Evolutionary conservation across 2,329 filamentous ascomycete species (phyloP).

Genomic region (Paecilomyces sp.): DNA sequence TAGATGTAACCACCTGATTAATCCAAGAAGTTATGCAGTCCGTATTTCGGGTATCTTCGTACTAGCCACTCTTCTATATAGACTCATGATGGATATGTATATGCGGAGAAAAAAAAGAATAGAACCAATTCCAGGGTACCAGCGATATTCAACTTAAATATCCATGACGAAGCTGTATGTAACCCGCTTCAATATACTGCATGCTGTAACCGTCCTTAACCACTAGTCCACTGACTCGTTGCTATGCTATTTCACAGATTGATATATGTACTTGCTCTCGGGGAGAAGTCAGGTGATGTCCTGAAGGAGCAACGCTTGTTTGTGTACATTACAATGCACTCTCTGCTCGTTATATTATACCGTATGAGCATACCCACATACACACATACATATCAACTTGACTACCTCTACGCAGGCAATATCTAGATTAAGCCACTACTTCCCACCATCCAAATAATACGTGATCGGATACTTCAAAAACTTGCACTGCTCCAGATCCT

Average conservation of each 20-base stretch:
- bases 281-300: too few species aligned
- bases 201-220: too few species aligned
- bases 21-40: not conserved
- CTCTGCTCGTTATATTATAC: too few species aligned
- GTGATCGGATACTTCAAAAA: conserved; percentile 39
- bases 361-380: not conserved
- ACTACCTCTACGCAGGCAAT: not conserved
- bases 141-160: too few species aligned
- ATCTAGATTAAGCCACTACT: not conserved
- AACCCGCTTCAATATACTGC: too few species aligned
- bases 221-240: too few species aligned
- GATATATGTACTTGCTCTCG: too few species aligned
- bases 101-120: not conserved
- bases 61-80: not conserved
- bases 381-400: not conserved
- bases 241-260: too few species aligned
- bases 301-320: too few species aligned
- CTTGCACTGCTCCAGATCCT: conserved; percentile 46
- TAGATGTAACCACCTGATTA: not conserved
- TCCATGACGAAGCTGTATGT: too few species aligned
- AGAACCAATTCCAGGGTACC: not conserved
- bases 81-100: not conserved
- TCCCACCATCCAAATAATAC: conserved; percentile 30
- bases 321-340: too few species aligned
- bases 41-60: not conserved